Percentiles rank a stretch among this genome's conserved stretches.
phyloP scores from a whole-genome alignment of 202 grass and related monocot species.

The Setaria viridis region DNA sequence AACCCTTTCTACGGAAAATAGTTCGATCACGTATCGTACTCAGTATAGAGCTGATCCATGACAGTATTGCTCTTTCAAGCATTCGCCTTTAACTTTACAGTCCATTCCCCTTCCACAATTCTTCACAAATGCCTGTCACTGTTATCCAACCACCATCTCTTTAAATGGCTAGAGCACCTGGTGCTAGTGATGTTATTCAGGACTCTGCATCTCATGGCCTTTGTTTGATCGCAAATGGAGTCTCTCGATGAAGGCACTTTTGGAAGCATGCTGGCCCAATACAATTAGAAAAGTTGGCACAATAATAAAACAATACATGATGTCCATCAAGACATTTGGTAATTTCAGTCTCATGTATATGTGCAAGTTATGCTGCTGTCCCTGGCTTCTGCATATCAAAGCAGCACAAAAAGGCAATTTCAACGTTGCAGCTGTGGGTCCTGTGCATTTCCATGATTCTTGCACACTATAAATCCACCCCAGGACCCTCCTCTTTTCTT shows the following conservation, averaged over 20 bases:
- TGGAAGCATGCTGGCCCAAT: slow-evolving; percentile 55
- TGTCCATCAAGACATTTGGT: slow-evolving; percentile 44
- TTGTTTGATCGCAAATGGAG: slow-evolving; percentile 58
- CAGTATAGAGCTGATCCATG: slow-evolving; percentile 28
- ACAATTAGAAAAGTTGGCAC: slow-evolving; percentile 41
- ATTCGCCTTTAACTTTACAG: slow-evolving; percentile 16
- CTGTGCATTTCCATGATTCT: slow-evolving; percentile 48
- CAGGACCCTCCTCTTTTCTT: slow-evolving; percentile 46
- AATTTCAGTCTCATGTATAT: slow-evolving; percentile 39
- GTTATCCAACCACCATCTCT: slow-evolving; percentile 63
- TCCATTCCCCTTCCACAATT: slow-evolving; percentile 45
- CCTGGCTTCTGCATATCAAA: slow-evolving; percentile 45
- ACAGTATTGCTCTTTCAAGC: slow-evolving; percentile 36
- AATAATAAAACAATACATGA: slow-evolving; percentile 53
- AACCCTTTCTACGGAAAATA: slow-evolving; percentile 7
- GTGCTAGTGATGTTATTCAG: slow-evolving; percentile 50
- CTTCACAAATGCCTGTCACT: slow-evolving; percentile 75
- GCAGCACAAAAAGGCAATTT: slow-evolving; percentile 29
- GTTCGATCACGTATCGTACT: background rate
- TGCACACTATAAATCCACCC: slow-evolving; percentile 73
- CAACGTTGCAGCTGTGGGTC: slow-evolving; percentile 27
- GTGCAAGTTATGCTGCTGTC: slow-evolving; percentile 32
- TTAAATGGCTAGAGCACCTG: slow-evolving; percentile 79
- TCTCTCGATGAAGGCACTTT: slow-evolving; percentile 56
- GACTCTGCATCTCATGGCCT: slow-evolving; percentile 36